Base-by-base conservation (phyloP, 805 yeast genomes). In the Jamesozyma gamospora region DNA sequence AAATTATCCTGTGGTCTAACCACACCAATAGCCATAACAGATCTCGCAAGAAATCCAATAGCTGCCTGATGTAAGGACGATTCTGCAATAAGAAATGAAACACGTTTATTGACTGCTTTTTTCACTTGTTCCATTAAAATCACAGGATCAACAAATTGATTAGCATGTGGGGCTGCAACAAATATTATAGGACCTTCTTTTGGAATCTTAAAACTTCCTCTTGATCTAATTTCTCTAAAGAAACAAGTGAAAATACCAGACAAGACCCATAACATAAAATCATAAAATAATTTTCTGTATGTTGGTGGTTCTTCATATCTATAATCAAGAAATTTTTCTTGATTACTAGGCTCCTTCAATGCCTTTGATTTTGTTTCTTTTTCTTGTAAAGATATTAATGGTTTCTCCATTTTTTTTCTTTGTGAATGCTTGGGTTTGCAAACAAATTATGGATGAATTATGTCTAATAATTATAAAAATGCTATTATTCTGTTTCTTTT, bases 101-200 rank as follows among this genome's bases (percentile, higher is more conserved):
- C 84, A 72, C 19, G 82, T 70, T 41, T 83, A 68, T 45, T 95
- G 66, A 4, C 78, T 71, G 2, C 80, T 10, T 18, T 35, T 18
- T 37, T 41, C 21, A 43, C 45, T 29, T 33, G 46, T 18, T 39
- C 79, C 82, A 85, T 79, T 35, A 92, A 67, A 37, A 92, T 72
- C 36, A 88, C 75, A 2, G 92, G 90, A 48, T 77, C 84, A 28
- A 82, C 77, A 46, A 82, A 83, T 52, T 85, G 95, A 55, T 85
- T 85, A n/a, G 95, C 94, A 65, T 90, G 98, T 1, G 97, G 97
- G 2, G 96, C 98, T 10, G 92, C 94, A 28, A 92, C 97, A 46
- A 92, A 80, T 40, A 90, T 81, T 8, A 87, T 79, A 0, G 97
- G 90, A 0, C 96, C 96, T 9, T 71, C 60, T 25, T 71, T 67